These are phyloP conservation scores for Fusarium pilosicola DNA, from an alignment of 2,329 filamentous ascomycete genomes.

Conservation along the genomic window DNA sequence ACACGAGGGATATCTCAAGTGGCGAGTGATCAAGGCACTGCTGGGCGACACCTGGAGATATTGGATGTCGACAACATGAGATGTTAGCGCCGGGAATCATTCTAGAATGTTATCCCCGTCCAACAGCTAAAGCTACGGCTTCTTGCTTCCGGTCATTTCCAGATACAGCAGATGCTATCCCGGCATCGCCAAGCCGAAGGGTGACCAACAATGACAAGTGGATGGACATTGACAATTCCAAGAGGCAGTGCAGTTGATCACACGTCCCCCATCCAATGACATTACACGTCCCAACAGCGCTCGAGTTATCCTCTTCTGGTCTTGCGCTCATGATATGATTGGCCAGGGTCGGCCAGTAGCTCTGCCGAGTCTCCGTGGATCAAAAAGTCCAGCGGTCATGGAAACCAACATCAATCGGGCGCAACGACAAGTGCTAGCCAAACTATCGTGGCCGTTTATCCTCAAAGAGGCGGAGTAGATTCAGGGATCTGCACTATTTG, in stretches of 20 bases:
- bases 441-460: conserved; percentile 15
- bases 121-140: conserved; percentile 1
- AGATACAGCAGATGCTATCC: conserved; percentile 21
- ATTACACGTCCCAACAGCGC: conserved; percentile 2
- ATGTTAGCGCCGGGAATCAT: conserved; percentile 17
- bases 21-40: conserved; percentile 20
- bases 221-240: conserved; percentile 5
- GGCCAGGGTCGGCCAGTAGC: conserved; percentile 14
- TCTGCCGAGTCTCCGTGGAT: conserved; percentile 21
- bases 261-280: conserved; percentile 12
- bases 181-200: conserved; percentile 21
- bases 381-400: conserved; percentile 20
- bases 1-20: not conserved
- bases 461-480: conserved; percentile 18
- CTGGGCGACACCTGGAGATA: not conserved
- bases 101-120: conserved; percentile 25
- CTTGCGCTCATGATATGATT: conserved; percentile 19
- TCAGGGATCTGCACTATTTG: conserved; percentile 2
- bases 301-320: not conserved
- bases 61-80: not conserved
- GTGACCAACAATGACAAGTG: conserved; percentile 28
- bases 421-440: conserved; percentile 4
- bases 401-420: conserved; percentile 24
- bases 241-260: conserved; percentile 35
- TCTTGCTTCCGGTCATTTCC: conserved; percentile 20